These are phyloP conservation scores for Vigna mungo DNA, from an alignment of 306 rosid genomes.

Conservation along the genomic window DNA sequence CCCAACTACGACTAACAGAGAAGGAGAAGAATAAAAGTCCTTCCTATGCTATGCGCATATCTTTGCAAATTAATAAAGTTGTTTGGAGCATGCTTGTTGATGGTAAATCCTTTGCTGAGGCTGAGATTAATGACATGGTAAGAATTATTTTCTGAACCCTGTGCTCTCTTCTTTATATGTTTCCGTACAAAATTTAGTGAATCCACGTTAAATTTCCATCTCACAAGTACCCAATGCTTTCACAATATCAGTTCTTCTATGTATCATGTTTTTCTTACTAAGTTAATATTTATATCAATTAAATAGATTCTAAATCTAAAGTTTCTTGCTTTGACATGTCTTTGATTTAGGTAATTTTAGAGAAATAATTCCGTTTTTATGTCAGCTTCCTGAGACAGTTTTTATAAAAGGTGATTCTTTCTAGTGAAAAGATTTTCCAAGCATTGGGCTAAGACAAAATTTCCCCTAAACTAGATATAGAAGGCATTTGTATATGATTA, in stretches of 20 bases:
- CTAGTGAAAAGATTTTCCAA: background rate
- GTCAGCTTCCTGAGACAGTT: background rate
- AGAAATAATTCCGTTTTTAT: background rate
- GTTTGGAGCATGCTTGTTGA: slow-evolving; percentile 99
- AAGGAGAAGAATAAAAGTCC: slow-evolving; percentile 98
- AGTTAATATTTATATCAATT: background rate
- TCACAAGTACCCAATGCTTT: slow-evolving; percentile 14
- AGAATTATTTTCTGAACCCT: slow-evolving; percentile 43
- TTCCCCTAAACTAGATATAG: slow-evolving; percentile 19
- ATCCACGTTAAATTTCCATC: slow-evolving; percentile 26
- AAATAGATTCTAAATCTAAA: slow-evolving; percentile 26
- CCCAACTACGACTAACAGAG: slow-evolving; percentile 84
- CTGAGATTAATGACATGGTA: slow-evolving; percentile 98
- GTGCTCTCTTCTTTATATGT: slow-evolving; percentile 21
- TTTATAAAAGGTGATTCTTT: background rate
- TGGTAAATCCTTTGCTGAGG: slow-evolving; percentile 99
- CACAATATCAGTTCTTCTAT: slow-evolving; percentile 21
- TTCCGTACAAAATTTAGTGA: slow-evolving; percentile 28
- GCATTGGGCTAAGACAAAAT: background rate
- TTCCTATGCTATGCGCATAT: slow-evolving; percentile 97
- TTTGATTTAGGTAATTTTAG: background rate
- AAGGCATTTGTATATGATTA: slow-evolving; percentile 20
- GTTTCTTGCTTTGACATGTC: background rate
- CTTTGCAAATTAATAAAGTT: slow-evolving; percentile 88
- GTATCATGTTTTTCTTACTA: slow-evolving; percentile 19